Evolutionary conservation across 495 filamentous ascomycete genomes (phyloP).

Genomic region (Pyronema omphalodes): DNA sequence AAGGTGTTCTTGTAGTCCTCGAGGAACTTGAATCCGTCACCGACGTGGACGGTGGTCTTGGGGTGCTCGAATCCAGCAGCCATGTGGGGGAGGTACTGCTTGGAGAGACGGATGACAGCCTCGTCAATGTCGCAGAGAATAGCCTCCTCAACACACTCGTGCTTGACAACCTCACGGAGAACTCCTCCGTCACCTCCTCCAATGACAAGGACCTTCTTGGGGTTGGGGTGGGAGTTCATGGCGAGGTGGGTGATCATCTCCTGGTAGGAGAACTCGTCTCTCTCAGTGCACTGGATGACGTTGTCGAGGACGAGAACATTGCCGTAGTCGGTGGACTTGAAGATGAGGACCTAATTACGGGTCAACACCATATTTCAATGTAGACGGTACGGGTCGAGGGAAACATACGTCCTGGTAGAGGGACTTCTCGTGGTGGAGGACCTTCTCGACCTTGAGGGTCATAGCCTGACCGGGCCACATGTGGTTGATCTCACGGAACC

Average conservation of each 20-base stretch:
- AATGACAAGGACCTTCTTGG: conserved; percentile 95
- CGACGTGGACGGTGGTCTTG: conserved; percentile 75
- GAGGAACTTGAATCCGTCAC: conserved; percentile 96
- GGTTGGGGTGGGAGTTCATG: conserved; percentile 95
- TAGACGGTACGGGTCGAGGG: neutral
- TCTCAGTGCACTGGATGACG: conserved; percentile 95
- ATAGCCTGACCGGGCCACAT: conserved; percentile 99
- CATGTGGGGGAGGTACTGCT: conserved; percentile 96
- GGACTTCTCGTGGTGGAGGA: conserved; percentile 97
- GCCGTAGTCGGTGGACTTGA: conserved; percentile 91
- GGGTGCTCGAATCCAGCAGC: conserved; percentile 80
- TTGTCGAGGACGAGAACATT: conserved; percentile 97
- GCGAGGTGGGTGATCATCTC: conserved; percentile 99
- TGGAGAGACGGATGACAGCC: conserved; percentile 95
- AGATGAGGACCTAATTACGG: conserved; percentile 42
- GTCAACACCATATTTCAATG: neutral
- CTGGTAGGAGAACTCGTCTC: conserved; percentile 98
- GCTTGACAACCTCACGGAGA: conserved; percentile 94
- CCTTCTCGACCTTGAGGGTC: conserved; percentile 93
- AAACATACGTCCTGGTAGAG: conserved; percentile 81
- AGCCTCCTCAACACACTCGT: conserved; percentile 57
- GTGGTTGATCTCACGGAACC: conserved; percentile 93
- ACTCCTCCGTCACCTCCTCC: conserved; percentile 95
- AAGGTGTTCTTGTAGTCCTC: conserved; percentile 83
- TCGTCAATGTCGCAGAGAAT: conserved; percentile 97